A percentile compares a stretch with the other conserved stretches of the same genome.
Evolutionary conservation across 1,284 basidiomycete genomes (phyloP).

Genomic region (Papiliotrema flavescens): DNA sequence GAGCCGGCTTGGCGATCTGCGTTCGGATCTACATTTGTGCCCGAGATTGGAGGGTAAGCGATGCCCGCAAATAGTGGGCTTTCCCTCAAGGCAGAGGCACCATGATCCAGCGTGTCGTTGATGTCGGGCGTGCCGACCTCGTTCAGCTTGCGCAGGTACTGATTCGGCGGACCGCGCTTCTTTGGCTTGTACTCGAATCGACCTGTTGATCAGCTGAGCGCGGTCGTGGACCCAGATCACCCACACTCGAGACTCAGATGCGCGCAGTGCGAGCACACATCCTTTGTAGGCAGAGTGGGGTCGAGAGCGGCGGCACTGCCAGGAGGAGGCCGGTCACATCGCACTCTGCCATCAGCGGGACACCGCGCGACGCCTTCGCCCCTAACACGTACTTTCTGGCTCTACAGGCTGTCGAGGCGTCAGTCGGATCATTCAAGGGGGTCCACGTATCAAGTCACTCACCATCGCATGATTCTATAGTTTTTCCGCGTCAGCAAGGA

Average conservation of each 20-base stretch:
- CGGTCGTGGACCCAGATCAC: constrained; percentile 3
- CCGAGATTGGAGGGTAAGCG: too few species aligned
- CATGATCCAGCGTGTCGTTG: not conserved
- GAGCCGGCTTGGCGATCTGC: not conserved
- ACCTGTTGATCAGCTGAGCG: constrained; percentile 21
- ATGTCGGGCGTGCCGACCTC: not conserved
- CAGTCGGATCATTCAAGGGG: not conserved
- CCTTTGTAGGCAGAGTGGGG: constrained; percentile 15
- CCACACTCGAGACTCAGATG: constrained; percentile 70
- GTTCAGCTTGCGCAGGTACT: constrained; percentile 54
- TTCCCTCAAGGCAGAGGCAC: not conserved
- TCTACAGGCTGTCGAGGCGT: constrained; percentile 31
- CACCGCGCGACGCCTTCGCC: not conserved
- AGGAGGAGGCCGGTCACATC: constrained; percentile 44
- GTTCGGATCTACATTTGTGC: not conserved
- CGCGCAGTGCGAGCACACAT: constrained; percentile 60
- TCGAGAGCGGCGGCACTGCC: constrained; percentile 6
- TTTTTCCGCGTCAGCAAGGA: not conserved
- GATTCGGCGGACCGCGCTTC: constrained; percentile 82
- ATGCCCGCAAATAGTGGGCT: not conserved
- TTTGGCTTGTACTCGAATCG: constrained; percentile 88
- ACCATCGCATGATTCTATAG: constrained; percentile 42
- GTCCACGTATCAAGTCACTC: constrained; percentile 11
- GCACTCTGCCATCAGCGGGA: constrained; percentile 25
- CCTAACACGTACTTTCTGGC: constrained; percentile 37